Percentiles rank a stretch among this genome's conserved stretches.
Evolutionary conservation across 768 basidiomycete genomes (phyloP).

Genomic region (Piloderma croceum): DNA sequence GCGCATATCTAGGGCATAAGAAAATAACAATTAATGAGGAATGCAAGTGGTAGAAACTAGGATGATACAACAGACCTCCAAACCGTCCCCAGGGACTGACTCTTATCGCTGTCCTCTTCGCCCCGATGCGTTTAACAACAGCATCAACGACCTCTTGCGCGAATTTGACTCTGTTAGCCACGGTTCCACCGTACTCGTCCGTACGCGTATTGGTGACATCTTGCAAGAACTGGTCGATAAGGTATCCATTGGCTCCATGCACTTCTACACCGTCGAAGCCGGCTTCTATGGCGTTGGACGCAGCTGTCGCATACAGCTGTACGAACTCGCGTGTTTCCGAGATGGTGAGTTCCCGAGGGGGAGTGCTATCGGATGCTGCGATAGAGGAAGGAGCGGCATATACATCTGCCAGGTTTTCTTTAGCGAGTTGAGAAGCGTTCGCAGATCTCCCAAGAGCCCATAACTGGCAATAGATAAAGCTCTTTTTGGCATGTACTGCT

Average conservation of each 20-base stretch:
- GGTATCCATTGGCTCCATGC: slow-evolving; percentile 26
- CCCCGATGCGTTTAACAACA: slow-evolving; percentile 38
- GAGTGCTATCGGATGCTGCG: slow-evolving; percentile 4
- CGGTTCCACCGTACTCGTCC: slow-evolving; percentile 49
- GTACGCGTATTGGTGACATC: slow-evolving; percentile 37
- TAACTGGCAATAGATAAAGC: slow-evolving; percentile 40
- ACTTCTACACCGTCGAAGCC: slow-evolving; percentile 67
- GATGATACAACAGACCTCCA: slow-evolving; percentile 23
- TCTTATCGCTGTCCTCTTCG: slow-evolving; percentile 39
- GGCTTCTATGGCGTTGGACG: slow-evolving; percentile 50
- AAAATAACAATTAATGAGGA: neutral
- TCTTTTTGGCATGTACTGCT: slow-evolving; percentile 38
- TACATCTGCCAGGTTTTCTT: slow-evolving; percentile 13
- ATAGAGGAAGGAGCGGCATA: slow-evolving; percentile 13
- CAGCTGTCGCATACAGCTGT: slow-evolving; percentile 46
- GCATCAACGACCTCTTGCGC: slow-evolving; percentile 41
- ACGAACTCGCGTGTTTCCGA: slow-evolving; percentile 48
- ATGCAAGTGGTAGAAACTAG: slow-evolving; percentile 6
- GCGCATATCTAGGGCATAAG: slow-evolving; percentile 20
- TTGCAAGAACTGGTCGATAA: slow-evolving; percentile 46
- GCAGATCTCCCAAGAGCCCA: slow-evolving; percentile 40
- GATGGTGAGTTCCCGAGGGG: slow-evolving; percentile 39
- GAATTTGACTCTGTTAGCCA: slow-evolving; percentile 47
- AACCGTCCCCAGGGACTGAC: slow-evolving; percentile 39
- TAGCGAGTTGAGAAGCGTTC: slow-evolving; percentile 8